Base-by-base conservation (phyloP, 495 filamentous ascomycete species). In the Penicillium cataractarum region DNA sequence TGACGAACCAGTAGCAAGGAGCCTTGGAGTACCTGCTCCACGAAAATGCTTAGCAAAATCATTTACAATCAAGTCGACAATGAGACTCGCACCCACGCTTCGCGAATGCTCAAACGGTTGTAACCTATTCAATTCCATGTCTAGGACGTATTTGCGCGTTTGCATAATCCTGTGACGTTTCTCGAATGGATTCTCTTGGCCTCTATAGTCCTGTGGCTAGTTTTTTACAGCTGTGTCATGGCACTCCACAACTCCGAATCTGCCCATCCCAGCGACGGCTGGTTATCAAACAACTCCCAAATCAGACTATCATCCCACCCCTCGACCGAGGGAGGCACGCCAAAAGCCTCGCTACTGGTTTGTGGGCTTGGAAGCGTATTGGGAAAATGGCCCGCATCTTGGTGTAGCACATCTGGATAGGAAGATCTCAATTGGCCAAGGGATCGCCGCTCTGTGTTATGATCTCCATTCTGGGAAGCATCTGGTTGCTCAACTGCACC, bases 241-340 rank as follows among this genome's bases (percentile, higher is more conserved):
- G 44, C 64, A 58, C 64, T 62, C 68, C 66, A 71, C 12, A 69
- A 22, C 40, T 69, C 71, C 13, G 68, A 73, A 46, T 71, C 71
- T 21, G 69, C 62, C 72, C 72, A 74, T 10, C 68, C 72, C n/a
- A 74, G 49, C 0, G 72, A 71, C 1, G 72, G 72, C 56, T 74
- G 72, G 15, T 70, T 72, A 55, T 71, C 65, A 29, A 72, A 74
- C 27, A 74, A 35, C 57, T 74, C 70, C 72, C 72, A 74, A 65
- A 74, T 70, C 39, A 74, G 60, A 63, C 57, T 67, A 46, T 74
- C 71, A 67, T 72, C 54, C 72, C 72, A 74, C 12, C 65, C 67
- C 24, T 63, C 65, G 15, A 69, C 60, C 17, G 69, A 55, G 9
- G 29, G 58, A 21, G 62, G 48, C 10, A 60, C 52, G 19, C 32